phyloP scores from a whole-genome alignment of 768 basidiomycete species.

The Serpula lacrymans region DNA sequence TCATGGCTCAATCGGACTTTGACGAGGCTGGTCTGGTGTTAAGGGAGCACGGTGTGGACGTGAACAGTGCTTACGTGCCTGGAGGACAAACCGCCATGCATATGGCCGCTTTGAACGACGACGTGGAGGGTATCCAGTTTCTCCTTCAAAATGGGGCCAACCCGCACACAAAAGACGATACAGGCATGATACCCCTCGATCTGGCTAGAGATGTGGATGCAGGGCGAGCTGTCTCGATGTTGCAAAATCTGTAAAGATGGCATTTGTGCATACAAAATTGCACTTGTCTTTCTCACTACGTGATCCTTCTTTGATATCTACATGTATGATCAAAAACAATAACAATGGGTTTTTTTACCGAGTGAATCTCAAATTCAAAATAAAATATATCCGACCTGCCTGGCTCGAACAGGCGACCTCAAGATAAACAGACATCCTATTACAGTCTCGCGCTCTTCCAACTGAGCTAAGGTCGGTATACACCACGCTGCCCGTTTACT shows the following conservation, averaged over 20 bases:
- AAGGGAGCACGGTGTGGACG: conserved; percentile 16
- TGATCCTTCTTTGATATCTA: too few relatives aligned
- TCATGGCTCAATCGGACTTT: conserved; percentile 20
- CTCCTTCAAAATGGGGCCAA: conserved; percentile 17
- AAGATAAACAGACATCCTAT: conserved; percentile 31
- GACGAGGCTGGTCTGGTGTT: conserved; percentile 13
- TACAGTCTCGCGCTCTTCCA: conserved; percentile 51
- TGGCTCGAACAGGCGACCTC: conserved; percentile 44
- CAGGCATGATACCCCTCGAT: neutral
- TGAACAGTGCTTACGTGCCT: conserved; percentile 17
- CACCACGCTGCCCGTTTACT: too few relatives aligned
- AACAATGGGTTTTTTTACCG: too few relatives aligned
- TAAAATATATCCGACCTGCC: conserved; percentile 31
- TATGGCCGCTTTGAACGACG: conserved; percentile 20
- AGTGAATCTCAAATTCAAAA: neutral
- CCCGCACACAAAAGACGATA: neutral
- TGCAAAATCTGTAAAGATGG: too few relatives aligned
- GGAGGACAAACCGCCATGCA: conserved; percentile 18
- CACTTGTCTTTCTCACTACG: too few relatives aligned
- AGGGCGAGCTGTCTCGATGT: neutral
- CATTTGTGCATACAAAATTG: too few relatives aligned
- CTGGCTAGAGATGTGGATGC: neutral
- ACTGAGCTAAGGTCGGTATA: conserved; percentile 37
- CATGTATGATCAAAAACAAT: too few relatives aligned
- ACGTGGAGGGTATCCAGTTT: conserved; percentile 16